Evolutionary conservation across 139 green algal genomes (phyloP), one percentile per base, ranked within the genome.

Genomic region (Picochlorum sp.): DNA sequence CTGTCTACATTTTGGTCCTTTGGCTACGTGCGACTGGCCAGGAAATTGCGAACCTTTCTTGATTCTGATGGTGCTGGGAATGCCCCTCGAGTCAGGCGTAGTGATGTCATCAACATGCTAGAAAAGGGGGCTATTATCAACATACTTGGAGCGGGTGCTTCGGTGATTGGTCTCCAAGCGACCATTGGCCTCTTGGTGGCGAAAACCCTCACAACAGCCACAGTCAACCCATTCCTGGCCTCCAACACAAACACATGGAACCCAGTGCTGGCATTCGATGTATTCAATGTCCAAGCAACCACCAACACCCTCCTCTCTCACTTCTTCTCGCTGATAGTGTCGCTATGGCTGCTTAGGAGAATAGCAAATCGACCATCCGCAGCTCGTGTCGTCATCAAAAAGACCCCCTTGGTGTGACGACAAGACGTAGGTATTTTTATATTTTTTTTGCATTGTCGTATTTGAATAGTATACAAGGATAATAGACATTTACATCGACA

Each of bases 241-340:
- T 71, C 67, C 51, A 73, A 52, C 14, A 77, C 78, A 2, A 71
- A 72, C 28, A 73, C 68, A 23, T 97, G 90, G 77, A 96, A 93
- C 77, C 92, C 93, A 3, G 94, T 98, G 64, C 78, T 98, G 37
- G 92, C 94, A 4, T 82, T 99, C 60, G 94, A 99, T 72, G 92
- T 99, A 3, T 99, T 99, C 81, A 81, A 98, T 57, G 86, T 99
- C 28, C 92, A 97, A 83, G 90, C 92, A 15, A 91, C 86, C 30
- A 91, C 86, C 38, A 98, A 98, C 76, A 91, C 86, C 15, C 71
- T 96, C 57, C 69, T 96, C 21, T 81, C 85, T 4, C 92, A 98
- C 81, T 96, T 96, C 67, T 62, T 92, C 50, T 86, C 76, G n/a
- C 66, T 91, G 20, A 60, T 87, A 14, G 80, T 81, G 68, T 86